These are phyloP conservation scores for Vanrija humicola DNA, from an alignment of 1,284 basidiomycete genomes.

Conservation along the genomic window DNA sequence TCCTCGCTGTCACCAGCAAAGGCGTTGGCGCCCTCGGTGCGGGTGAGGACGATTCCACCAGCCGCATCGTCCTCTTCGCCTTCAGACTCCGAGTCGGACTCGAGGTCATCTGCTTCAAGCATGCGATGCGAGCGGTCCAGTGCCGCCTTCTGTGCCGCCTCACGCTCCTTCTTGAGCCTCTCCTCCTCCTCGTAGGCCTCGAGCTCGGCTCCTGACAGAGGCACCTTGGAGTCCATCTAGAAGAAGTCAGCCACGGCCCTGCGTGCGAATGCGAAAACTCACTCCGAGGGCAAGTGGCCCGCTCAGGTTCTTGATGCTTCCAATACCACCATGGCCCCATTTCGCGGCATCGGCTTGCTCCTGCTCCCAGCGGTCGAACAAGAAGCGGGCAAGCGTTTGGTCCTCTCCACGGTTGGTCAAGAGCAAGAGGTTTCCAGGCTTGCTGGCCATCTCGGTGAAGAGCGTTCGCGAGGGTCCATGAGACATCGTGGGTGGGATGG, in stretches of 20 bases:
- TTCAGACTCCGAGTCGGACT: constrained; percentile 60
- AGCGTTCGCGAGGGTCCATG: constrained; percentile 84
- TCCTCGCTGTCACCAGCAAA: constrained; percentile 46
- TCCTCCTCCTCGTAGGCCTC: constrained; percentile 76
- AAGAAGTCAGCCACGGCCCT: constrained; percentile 1
- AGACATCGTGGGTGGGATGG: constrained; percentile 85
- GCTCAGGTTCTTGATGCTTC: constrained; percentile 73
- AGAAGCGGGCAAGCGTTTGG: constrained; percentile 68
- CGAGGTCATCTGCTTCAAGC: constrained; percentile 72
- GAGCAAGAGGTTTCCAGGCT: constrained; percentile 77
- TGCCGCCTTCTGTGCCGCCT: constrained; percentile 80
- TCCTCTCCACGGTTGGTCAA: constrained; percentile 74
- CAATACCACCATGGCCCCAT: constrained; percentile 76
- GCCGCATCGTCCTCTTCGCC: constrained; percentile 65
- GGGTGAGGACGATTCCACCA: constrained; percentile 58
- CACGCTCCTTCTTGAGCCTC: constrained; percentile 73
- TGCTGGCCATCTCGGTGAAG: constrained; percentile 76
- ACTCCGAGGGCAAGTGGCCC: constrained; percentile 65
- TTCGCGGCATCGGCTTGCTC: constrained; percentile 68
- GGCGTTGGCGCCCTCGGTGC: constrained; percentile 33
- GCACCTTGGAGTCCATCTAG: constrained; percentile 83
- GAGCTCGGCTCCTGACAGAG: constrained; percentile 78
- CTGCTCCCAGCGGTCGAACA: constrained; percentile 74
- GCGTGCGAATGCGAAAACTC: constrained; percentile 22
- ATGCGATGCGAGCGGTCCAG: constrained; percentile 77